These are phyloP conservation scores for Cunninghamia lanceolata DNA, from an alignment of 75 land plant species.

Conservation along the genomic window DNA sequence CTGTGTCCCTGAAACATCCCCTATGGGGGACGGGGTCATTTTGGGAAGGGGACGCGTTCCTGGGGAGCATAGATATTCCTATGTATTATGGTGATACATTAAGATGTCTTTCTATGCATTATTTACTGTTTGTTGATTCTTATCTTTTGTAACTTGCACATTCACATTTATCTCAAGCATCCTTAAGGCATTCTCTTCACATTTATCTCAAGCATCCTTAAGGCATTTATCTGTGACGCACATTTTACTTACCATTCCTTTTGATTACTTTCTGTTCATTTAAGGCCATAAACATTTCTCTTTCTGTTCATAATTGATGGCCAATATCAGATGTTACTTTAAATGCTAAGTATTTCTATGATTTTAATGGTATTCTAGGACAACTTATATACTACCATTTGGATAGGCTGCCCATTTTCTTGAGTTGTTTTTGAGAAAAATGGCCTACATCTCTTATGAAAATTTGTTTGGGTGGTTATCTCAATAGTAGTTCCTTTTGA, in stretches of 20 bases:
- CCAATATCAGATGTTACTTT: not conserved
- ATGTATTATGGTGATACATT: not conserved
- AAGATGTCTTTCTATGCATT: not conserved
- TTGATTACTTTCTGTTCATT: not conserved
- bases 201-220: not conserved
- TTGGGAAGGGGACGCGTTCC: too few species aligned
- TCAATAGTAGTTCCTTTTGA: not conserved
- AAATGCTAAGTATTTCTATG: not conserved
- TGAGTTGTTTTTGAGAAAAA: too few species aligned
- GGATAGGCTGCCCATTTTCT: not conserved
- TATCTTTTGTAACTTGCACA: not conserved
- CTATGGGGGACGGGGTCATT: too few species aligned
- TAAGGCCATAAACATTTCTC: not conserved
- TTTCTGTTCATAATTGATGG: not conserved
- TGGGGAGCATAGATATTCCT: too few species aligned
- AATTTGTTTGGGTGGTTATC: not conserved
- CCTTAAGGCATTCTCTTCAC: not conserved
- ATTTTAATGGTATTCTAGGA: not conserved
- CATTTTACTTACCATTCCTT: not conserved
- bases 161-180: not conserved
- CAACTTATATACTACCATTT: too few species aligned
- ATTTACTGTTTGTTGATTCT: not conserved
- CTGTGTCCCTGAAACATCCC: too few species aligned
- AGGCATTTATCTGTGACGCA: not conserved
- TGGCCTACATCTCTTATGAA: not conserved